Percentiles rank a stretch among this genome's conserved stretches.
Conservation (phyloP, 2,329 filamentous ascomycete genomes). For the Tolypocladium cylindrosporum region DNA sequence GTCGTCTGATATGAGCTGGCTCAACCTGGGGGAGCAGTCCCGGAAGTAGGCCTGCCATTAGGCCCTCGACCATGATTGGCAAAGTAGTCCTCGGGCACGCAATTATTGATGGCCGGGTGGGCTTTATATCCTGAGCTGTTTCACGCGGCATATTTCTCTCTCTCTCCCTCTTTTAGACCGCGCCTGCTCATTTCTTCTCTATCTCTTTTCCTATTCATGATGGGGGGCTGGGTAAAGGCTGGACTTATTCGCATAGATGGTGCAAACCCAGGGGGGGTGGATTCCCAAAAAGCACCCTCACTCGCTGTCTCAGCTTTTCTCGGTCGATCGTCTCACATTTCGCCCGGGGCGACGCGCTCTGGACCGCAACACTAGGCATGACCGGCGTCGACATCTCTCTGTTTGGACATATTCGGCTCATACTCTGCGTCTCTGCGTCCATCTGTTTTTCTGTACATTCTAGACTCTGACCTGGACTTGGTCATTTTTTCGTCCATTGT, state of each 20-base stretch:
- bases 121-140: neutral
- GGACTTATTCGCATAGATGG: constrained; percentile 3
- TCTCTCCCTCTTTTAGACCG: neutral
- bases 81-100: neutral
- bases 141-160: neutral
- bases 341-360: neutral
- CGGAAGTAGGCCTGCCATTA: constrained; percentile 10
- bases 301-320: neutral
- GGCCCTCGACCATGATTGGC: neutral
- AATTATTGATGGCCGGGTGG: neutral
- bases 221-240: neutral
- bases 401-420: constrained; percentile 21
- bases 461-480: constrained; percentile 21
- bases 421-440: constrained; percentile 14
- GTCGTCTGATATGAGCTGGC: constrained; percentile 67
- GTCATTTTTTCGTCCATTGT: constrained; percentile 13
- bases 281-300: neutral
- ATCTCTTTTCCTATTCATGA: neutral
- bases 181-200: neutral
- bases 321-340: constrained; percentile 11
- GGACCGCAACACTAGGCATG: constrained; percentile 11
- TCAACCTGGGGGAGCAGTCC: constrained; percentile 53
- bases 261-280: neutral
- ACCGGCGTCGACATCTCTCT: constrained; percentile 16
- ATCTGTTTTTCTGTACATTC: constrained; percentile 21